Conservation (phyloP, 768 basidiomycete species). For the Tubosaeta brunneosetosa region DNA sequence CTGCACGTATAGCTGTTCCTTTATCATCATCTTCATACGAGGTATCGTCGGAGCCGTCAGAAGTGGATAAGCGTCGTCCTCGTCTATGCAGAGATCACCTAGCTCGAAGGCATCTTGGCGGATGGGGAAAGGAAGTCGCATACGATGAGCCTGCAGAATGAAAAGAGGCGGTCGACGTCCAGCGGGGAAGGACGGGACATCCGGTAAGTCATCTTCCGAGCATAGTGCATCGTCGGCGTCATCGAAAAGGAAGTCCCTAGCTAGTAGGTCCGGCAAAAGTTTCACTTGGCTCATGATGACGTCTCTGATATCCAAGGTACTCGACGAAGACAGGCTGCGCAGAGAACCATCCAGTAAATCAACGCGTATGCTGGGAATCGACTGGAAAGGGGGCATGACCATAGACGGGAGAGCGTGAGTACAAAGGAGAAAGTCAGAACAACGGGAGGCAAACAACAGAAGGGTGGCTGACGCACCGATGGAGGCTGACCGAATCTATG, state of each 20-base stretch:
- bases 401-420: conserved; percentile 3
- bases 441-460: conserved; percentile 4
- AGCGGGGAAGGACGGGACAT: conserved; percentile 31
- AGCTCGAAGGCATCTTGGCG: conserved; percentile 17
- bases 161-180: conserved; percentile 27
- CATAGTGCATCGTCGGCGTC: conserved; percentile 7
- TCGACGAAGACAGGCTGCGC: conserved; percentile 14
- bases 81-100: conserved; percentile 16
- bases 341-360: conserved; percentile 12
- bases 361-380: conserved; percentile 22
- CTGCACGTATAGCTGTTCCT: conserved; percentile 31
- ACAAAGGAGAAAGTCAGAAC: conserved; percentile 5
- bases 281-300: conserved; percentile 9
- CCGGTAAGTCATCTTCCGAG: conserved; percentile 14
- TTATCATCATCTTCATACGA: conserved; percentile 33
- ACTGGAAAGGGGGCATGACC: conserved; percentile 16
- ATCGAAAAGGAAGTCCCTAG: conserved; percentile 17
- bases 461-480: conserved; percentile 18
- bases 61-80: conserved; percentile 12
- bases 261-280: conserved; percentile 18
- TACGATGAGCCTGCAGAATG: conserved; percentile 18
- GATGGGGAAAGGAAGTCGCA: conserved; percentile 21
- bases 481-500: conserved; percentile 20
- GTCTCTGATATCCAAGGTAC: conserved; percentile 27
- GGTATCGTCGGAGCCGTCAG: conserved; percentile 33